Percentiles rank a stretch among this genome's conserved stretches.
phyloP scores from a whole-genome alignment of 2,329 filamentous ascomycete genomes.

The Penicillium sclerotigenum region DNA sequence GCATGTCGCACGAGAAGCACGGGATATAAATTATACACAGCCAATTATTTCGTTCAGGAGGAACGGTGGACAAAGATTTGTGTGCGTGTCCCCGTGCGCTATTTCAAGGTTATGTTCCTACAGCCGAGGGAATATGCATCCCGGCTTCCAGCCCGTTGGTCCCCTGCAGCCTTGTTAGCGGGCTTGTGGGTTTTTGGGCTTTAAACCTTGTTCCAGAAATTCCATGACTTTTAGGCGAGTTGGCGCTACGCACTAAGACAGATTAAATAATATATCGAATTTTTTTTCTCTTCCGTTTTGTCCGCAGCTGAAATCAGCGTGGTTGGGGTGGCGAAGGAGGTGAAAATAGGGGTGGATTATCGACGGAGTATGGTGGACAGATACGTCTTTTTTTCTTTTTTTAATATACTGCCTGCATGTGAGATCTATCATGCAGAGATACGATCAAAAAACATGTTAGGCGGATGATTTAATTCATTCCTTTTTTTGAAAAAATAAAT shows the following conservation, averaged over 20 bases:
- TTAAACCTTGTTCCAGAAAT: slow-evolving; percentile 17
- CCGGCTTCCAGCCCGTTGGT: slow-evolving; percentile 14
- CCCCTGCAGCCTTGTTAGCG: slow-evolving; percentile 7
- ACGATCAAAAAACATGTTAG: slow-evolving; percentile 1
- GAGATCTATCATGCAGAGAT: slow-evolving; percentile 6
- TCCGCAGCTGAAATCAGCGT: not conserved
- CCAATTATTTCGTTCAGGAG: not conserved
- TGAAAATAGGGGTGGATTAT: not conserved
- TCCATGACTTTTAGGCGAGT: slow-evolving; percentile 3
- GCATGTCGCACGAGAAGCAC: slow-evolving; percentile 1
- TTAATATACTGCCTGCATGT: slow-evolving; percentile 6
- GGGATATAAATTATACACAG: not conserved
- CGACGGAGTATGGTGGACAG: not conserved
- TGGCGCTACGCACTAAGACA: not conserved
- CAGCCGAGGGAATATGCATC: slow-evolving; percentile 5
- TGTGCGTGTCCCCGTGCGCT: slow-evolving; percentile 6
- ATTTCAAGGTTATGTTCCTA: slow-evolving; percentile 17
- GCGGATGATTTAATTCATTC: not conserved
- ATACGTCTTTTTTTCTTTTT: slow-evolving; percentile 1
- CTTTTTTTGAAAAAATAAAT: not conserved
- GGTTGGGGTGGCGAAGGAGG: not conserved
- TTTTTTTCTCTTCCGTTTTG: not conserved
- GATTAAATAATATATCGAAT: not conserved
- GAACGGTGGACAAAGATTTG: slow-evolving; percentile 2
- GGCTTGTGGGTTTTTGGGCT: slow-evolving; percentile 1